Conservation (phyloP, 1,139 yeast species). For the Yamadazyma mexicana region DNA sequence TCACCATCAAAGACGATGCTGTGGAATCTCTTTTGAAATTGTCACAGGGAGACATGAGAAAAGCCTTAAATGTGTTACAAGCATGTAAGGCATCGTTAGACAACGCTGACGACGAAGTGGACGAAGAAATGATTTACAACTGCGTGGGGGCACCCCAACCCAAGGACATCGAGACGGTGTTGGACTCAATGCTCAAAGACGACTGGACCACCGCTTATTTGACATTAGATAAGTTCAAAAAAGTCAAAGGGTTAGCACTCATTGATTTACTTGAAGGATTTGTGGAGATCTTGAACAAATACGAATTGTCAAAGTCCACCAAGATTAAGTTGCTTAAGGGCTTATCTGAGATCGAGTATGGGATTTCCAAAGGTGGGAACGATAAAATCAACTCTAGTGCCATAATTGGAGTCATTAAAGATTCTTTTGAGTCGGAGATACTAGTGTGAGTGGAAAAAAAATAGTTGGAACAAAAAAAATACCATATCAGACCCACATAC, state of each 20-base stretch:
- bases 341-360: conserved; percentile 84
- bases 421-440: conserved; percentile 39
- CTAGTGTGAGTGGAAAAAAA: no score
- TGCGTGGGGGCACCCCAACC: conserved; percentile 98
- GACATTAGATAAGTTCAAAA: conserved; percentile 64
- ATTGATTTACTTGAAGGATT: conserved; percentile 82
- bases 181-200: conserved; percentile 76
- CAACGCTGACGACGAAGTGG: conserved; percentile 50
- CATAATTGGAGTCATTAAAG: conserved; percentile 81
- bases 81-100: conserved; percentile 84
- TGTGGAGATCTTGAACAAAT: conserved; percentile 62
- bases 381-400: conserved; percentile 91
- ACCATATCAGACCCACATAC: no score
- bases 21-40: conserved; percentile 63
- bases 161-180: conserved; percentile 69
- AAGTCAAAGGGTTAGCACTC: conserved; percentile 80
- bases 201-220: conserved; percentile 82
- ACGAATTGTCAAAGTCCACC: conserved; percentile 63
- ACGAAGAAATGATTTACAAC: conserved; percentile 78
- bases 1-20: conserved; percentile 62
- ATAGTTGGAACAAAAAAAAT: no score
- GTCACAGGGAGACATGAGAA: conserved; percentile 93
- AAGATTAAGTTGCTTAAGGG: conserved; percentile 66
- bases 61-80: conserved; percentile 89
- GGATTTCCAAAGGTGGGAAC: conserved; percentile 88